These are phyloP conservation scores for Picochlorum sp. DNA, from an alignment of 139 green algal species.

Conservation along the genomic window DNA sequence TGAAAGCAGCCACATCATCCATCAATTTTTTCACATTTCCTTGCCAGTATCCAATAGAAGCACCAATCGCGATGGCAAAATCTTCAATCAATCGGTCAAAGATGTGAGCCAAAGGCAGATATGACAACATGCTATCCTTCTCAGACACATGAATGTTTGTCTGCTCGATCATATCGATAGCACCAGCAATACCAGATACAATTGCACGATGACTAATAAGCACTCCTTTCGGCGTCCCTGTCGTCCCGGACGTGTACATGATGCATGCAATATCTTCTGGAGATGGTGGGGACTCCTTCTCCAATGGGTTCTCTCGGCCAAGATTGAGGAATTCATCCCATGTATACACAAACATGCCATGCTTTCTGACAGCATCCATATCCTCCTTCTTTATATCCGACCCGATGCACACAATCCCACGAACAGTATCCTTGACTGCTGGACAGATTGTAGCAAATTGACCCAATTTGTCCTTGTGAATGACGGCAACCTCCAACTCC, in stretches of 20 bases:
- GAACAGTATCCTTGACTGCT: conserved; percentile 48
- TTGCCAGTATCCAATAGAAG: conserved; percentile 55
- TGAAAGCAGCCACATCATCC: conserved; percentile 63
- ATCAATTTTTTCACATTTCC: conserved; percentile 66
- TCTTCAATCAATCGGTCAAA: conserved; percentile 57
- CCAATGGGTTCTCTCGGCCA: conserved; percentile 36
- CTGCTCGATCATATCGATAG: conserved; percentile 17
- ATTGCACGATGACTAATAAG: conserved; percentile 42
- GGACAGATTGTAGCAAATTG: conserved; percentile 35
- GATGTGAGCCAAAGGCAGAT: conserved; percentile 61
- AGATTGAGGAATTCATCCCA: conserved; percentile 51
- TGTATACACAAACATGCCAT: conserved; percentile 36
- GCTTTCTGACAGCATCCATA: background rate
- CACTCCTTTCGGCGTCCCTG: conserved; percentile 55
- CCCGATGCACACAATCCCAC: conserved; percentile 42
- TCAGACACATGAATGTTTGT: conserved; percentile 15
- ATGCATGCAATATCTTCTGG: conserved; percentile 74
- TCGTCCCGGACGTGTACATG: conserved; percentile 84
- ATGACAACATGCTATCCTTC: conserved; percentile 48
- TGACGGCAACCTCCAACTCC: conserved; percentile 11
- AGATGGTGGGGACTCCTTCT: conserved; percentile 46
- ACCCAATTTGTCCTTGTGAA: conserved; percentile 19
- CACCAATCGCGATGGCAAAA: conserved; percentile 39
- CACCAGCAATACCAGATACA: conserved; percentile 25
- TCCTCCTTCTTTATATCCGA: background rate